A percentile compares a stretch with the other conserved stretches of the same genome.
phyloP scores from a whole-genome alignment of 2,329 filamentous ascomycete species.

The Xylariaceae sp. region DNA sequence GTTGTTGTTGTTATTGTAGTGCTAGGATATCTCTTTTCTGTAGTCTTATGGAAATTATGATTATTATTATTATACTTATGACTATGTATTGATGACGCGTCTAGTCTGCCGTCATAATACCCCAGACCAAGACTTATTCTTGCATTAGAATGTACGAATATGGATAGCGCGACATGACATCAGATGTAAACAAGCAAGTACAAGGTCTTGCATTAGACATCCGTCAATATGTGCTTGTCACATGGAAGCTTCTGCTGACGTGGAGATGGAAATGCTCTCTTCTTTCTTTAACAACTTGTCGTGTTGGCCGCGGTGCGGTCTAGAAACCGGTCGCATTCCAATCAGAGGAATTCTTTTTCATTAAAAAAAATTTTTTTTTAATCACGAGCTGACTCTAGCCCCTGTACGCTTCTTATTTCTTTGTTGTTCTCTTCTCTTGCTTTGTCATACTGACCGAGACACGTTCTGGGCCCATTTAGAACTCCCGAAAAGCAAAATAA shows the following conservation, averaged over 20 bases:
- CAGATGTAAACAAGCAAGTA: background rate
- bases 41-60: background rate
- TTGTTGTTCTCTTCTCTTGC: background rate
- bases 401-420: background rate
- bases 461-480: background rate
- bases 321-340: background rate
- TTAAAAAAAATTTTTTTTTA: background rate
- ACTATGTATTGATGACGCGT: no score
- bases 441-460: background rate
- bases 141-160: background rate
- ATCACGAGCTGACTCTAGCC: background rate
- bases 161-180: background rate
- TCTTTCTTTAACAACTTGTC: no score
- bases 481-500: background rate
- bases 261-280: no score
- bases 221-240: no score
- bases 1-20: no score
- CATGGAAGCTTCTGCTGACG: no score
- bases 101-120: background rate
- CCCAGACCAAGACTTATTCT: background rate
- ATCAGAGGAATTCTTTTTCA: background rate
- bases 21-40: no score
- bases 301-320: no score
- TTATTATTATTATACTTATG: no score
- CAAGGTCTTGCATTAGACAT: no score